Base-by-base conservation (phyloP, 768 basidiomycete species). In the Hypholoma sublateritium region DNA sequence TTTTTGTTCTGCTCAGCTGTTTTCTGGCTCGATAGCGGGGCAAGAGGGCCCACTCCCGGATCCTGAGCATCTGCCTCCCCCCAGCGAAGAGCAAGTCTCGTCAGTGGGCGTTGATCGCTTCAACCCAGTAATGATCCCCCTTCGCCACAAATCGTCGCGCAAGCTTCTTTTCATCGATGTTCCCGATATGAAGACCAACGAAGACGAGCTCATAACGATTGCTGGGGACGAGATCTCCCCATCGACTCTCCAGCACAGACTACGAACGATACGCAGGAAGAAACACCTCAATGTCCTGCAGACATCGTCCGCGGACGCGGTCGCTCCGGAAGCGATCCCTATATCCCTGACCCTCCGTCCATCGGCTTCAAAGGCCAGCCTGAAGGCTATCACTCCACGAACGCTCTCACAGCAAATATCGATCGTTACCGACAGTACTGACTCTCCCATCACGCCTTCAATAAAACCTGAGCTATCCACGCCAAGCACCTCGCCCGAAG, bases 251-350 rank as follows among this genome's bases (percentile, higher is more conserved):
- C 57, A 53, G 12, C 63, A 60, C 0, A 54, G 59, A 17, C 50
- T 65, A 16, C 74, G 69, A n/a, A 72, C 70, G 13, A 61, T 80
- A 11, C 75, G 76, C 50, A 75, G 77, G 53, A 72, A 70, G 59
- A 74, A 74, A 58, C 72, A 70, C 32, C 64, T 75, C 61, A 63
- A 70, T 53, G 51, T 70, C 19, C 64, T 69, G 19, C 42, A 53
- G 34, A 35, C 53, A 11, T 35, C 53, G 69, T n/a, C 53, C 63
- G 62, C 71, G 1, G 59, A 64, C 2, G 44, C 47, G 5, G 39
- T 36, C 19, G 53, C 62, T 21, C 51, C 61, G 58, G 65, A 66
- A 14, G 67, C 70, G 13, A 65, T 70, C 34, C 62, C 68, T 0
- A 69, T 63, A 45, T 58, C 65, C 8, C 53, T 63, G 28, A 62